Percentiles rank a stretch among this genome's conserved stretches.
Conservation (phyloP, 148 eudicot genomes). For the Gaultheria prostrata region DNA sequence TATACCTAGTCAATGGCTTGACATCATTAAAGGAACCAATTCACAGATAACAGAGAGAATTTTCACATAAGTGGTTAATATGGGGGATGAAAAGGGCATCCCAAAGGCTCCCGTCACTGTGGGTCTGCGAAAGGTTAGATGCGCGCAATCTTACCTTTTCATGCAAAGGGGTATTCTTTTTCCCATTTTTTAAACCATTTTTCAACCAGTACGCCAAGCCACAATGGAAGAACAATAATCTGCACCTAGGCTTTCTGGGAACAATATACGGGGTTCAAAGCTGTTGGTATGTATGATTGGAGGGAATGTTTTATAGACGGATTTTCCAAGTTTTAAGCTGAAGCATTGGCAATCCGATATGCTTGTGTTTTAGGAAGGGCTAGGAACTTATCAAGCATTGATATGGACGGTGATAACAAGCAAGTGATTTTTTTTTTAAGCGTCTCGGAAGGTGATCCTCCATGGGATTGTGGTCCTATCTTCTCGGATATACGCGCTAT, state of each 20-base stretch:
- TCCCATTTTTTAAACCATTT: not conserved
- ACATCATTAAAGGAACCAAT: constrained; percentile 15
- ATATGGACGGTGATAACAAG: no score
- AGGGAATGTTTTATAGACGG: no score
- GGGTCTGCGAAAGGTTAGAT: not conserved
- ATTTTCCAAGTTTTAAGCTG: no score
- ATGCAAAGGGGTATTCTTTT: not conserved
- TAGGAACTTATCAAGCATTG: no score
- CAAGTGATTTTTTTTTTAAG: no score
- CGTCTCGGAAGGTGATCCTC: no score
- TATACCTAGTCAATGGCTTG: not conserved
- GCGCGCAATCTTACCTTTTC: not conserved
- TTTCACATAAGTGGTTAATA: not conserved
- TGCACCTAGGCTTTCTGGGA: not conserved
- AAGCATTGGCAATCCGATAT: no score
- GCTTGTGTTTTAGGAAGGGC: no score
- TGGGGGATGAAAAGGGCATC: not conserved
- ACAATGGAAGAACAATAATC: not conserved
- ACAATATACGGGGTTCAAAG: not conserved
- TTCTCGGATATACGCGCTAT: no score
- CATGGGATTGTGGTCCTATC: no score
- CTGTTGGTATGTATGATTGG: no score
- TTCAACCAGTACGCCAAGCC: not conserved
- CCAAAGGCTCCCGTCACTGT: not conserved
- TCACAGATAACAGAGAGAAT: constrained; percentile 20